Base-by-base conservation (phyloP, 805 yeast genomes). In the Sugiyamaella lignohabitans region DNA sequence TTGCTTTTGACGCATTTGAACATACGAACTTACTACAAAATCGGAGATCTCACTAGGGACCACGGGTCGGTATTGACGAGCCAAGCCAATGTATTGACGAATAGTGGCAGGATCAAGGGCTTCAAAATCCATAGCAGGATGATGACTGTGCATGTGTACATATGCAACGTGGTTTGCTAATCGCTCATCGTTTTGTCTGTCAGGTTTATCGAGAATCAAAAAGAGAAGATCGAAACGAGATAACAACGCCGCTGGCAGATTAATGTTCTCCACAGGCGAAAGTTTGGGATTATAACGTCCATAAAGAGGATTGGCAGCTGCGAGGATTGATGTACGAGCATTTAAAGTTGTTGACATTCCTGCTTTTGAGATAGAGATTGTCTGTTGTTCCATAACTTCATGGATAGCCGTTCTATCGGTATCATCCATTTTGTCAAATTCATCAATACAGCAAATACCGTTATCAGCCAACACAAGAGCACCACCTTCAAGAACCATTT, bases 351-450 rank as follows among this genome's bases (percentile, higher is more conserved):
- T 93, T 53, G 93, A 86, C 57, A 93, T 93, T 56, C 98, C 98
- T 2, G 98, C 98, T 67, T 93, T 93, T 38, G 97, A 86, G 49
- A 93, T 93, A 19, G 96, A 86, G 49, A 93, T 93, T 1, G 98
- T 93, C 67, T 93, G 98, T 66, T 93, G 98, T 69, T 93, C 98
- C 98, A 93, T 93, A 29, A 93, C 98, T 72, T 91, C 98, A 67
- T 91, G 98, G 61, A 93, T 93, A 1, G 98, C 98, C 0, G 98
- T 93, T 61, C 98, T 76, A 68, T 93, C 98, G 53, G 76, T 69
- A 65, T 93, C 98, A 64, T 91, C 97, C 98, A 93, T 93, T 71
- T 93, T 93, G 68, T 93, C 98, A 61, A 93, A 93, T 72, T 93
- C 98, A 76, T 93, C 98, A 62, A 93, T 93, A 66, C 98, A 93